Evolutionary conservation across 192 early-diverging fungal species (phyloP).

Genomic region (Dimargaris verticillata): DNA sequence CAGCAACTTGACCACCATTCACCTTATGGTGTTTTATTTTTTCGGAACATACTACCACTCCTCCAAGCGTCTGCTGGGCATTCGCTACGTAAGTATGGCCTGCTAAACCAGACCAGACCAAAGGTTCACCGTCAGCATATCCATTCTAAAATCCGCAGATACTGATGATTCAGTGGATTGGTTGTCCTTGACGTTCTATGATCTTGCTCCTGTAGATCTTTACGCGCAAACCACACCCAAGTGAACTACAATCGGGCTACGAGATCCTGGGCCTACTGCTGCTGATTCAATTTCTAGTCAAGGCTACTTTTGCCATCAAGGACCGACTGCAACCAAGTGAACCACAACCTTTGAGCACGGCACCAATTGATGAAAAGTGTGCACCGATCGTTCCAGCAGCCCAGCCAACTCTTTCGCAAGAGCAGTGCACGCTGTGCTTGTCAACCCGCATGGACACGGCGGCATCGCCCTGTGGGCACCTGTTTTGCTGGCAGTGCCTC

Average conservation of each 20-base stretch:
- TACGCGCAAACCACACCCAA: slow-evolving; percentile 49
- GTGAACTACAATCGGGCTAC: slow-evolving; percentile 61
- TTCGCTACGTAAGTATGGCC: slow-evolving; percentile 41
- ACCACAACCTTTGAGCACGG: no score
- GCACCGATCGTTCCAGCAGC: no score
- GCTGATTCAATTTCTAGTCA: slow-evolving; percentile 48
- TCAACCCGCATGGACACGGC: slow-evolving; percentile 57
- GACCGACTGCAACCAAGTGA: no score
- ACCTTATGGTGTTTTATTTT: slow-evolving; percentile 83
- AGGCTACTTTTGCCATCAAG: no score
- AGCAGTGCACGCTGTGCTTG: slow-evolving; percentile 80
- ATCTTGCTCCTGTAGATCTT: slow-evolving; percentile 35
- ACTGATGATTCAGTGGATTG: no score
- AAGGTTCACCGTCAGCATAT: no score
- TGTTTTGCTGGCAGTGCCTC: slow-evolving; percentile 92
- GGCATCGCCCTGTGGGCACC: slow-evolving; percentile 80
- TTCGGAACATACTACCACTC: slow-evolving; percentile 64
- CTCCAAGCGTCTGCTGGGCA: slow-evolving; percentile 59
- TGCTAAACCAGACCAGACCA: no score
- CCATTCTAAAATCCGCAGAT: no score
- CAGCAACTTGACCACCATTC: slow-evolving; percentile 29
- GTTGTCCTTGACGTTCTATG: no score
- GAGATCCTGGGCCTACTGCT: slow-evolving; percentile 76
- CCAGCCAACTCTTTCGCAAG: no score
- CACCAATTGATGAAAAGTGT: no score